Evolutionary conservation across 2,329 filamentous ascomycete genomes (phyloP), one percentile per base, ranked within the genome.

Genomic region (Aspergillus puulaauensis): DNA sequence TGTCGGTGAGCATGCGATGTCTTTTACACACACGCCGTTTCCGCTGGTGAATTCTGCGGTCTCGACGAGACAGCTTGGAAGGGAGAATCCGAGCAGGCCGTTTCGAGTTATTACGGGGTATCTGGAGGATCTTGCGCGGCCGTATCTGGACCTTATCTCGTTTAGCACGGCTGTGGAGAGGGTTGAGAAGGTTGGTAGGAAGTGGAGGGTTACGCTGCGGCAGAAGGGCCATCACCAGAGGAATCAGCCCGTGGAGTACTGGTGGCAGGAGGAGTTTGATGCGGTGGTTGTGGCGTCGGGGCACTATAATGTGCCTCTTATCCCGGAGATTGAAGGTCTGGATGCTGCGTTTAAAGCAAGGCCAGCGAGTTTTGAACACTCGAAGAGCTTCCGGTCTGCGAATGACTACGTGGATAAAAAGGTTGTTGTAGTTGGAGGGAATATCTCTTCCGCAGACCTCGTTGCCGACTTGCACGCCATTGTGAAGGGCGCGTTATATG

Each of bases 211-310:
- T 0, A 70, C 68, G 0, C 61, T 75, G 11, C 66, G 71, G 2
- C 61, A 63, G 27, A 54, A 52, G 1, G 61, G 57, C 1, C 59
- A 63, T n/a, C 44, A 55, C 2, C 52, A 52, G 15, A 48, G 57
- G 7, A 55, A 41, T n/a, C 54, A 41, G n/a, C 49, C 27, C 1
- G 60, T 53, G 9, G 68, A 74, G 49, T 66, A 70, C 61, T 76
- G 74, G 74, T 75, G 73, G 76, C 59, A 68, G 21, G 72, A 79
- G 59, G 61, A 58, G 0, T 79, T 78, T 21, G 76, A 80, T 60
- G 77, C 76, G 0, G 54, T 79, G 0, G 65, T 79, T 14, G 73
- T 78, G 35, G 77, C 77, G 0, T 73, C 67, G 0, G 77, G 77
- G 0, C 76, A 79, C 58, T 79, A 77, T 56, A 71, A 70, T 40